Conservation (phyloP, 1,284 basidiomycete genomes). For the Cutaneotrichosporon daszewskae region DNA sequence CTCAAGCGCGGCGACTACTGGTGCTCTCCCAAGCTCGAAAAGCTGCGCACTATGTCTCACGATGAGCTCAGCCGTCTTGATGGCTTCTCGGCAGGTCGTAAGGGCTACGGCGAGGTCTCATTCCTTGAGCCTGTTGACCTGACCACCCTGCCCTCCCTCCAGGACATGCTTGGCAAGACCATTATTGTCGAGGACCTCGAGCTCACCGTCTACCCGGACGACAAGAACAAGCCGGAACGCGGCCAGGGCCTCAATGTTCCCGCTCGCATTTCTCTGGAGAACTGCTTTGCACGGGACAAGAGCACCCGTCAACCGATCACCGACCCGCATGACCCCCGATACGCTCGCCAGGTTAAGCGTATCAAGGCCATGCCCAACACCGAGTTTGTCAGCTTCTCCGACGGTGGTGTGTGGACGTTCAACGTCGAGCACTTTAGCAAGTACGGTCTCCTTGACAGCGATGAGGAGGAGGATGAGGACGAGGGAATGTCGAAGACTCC, state of each 20-base stretch:
- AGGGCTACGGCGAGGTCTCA: conserved; percentile 82
- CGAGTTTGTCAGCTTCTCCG: conserved; percentile 72
- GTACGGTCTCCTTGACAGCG: conserved; percentile 45
- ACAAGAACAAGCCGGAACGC: conserved; percentile 68
- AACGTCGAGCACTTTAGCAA: conserved; percentile 78
- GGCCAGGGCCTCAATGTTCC: conserved; percentile 86
- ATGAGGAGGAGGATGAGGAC: conserved; percentile 38
- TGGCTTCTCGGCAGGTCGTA: conserved; percentile 79
- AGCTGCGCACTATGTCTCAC: conserved; percentile 60
- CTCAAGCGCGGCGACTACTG: conserved; percentile 84
- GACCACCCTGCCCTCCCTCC: conserved; percentile 73
- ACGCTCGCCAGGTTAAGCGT: conserved; percentile 72
- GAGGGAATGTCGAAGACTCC: not conserved
- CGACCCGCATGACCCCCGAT: conserved; percentile 67
- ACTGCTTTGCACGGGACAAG: conserved; percentile 87
- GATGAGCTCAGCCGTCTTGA: conserved; percentile 64
- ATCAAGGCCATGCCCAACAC: conserved; percentile 81
- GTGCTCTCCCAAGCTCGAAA: conserved; percentile 68
- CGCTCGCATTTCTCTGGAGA: conserved; percentile 70
- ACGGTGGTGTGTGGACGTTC: conserved; percentile 87
- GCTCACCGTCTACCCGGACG: conserved; percentile 88
- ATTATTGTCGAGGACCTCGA: conserved; percentile 88
- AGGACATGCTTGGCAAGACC: conserved; percentile 76
- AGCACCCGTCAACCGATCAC: conserved; percentile 85
- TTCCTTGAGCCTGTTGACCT: conserved; percentile 91